These are phyloP conservation scores for Capsicum chinense DNA, from an alignment of 257 asterid genomes.

Conservation along the genomic window DNA sequence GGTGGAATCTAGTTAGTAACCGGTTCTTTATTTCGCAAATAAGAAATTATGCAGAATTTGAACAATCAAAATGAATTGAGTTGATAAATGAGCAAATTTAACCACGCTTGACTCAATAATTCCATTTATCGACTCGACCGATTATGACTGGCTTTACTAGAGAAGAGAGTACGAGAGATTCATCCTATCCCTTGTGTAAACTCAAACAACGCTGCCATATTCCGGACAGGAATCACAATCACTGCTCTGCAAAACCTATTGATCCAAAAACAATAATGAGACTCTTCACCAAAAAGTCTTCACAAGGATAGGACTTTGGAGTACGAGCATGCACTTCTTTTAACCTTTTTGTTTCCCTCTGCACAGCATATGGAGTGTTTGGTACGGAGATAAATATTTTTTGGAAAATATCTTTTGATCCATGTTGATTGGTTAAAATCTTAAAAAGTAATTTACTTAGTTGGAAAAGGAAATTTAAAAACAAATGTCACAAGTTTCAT, in stretches of 20 bases:
- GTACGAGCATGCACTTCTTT: neutral
- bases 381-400: too few relatives aligned
- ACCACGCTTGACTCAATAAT: too few relatives aligned
- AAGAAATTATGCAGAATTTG: too few relatives aligned
- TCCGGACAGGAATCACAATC: slow-evolving; percentile 23
- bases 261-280: neutral
- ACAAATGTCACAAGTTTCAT: neutral
- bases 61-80: too few relatives aligned
- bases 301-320: neutral
- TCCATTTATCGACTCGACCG: too few relatives aligned
- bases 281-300: neutral
- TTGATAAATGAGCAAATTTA: too few relatives aligned
- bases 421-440: neutral
- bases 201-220: neutral
- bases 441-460: neutral
- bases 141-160: too few relatives aligned
- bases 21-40: neutral
- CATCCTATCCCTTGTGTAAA: neutral
- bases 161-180: neutral
- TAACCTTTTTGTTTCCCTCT: neutral
- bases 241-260: neutral
- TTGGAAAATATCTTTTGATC: neutral
- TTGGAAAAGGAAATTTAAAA: neutral
- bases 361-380: neutral
- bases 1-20: neutral